phyloP scores from a whole-genome alignment of 805 yeast species.

The Monosporozyma yasuniensis region DNA sequence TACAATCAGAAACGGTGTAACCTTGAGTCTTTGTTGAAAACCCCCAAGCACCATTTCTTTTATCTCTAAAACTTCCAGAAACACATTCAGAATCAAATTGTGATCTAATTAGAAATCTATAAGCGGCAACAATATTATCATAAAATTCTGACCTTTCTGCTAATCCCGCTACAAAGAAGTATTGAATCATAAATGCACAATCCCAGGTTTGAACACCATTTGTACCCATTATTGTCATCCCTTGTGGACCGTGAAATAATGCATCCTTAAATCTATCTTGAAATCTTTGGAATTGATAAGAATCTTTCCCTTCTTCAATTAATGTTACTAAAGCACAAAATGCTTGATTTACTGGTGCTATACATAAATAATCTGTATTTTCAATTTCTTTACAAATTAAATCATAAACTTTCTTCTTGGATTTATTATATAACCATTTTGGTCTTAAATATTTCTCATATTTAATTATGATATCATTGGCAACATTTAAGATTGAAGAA shows the following conservation, averaged over 20 bases:
- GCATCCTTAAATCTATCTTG: slow-evolving; percentile 61
- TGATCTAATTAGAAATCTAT: slow-evolving; percentile 63
- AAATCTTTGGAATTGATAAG: slow-evolving; percentile 48
- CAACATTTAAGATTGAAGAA: slow-evolving; percentile 50
- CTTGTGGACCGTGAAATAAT: slow-evolving; percentile 78
- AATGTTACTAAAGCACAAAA: slow-evolving; percentile 68
- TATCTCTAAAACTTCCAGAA: slow-evolving; percentile 73
- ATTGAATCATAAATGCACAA: slow-evolving; percentile 82
- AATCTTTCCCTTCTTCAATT: slow-evolving; percentile 59
- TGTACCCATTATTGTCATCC: slow-evolving; percentile 91
- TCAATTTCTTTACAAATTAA: slow-evolving; percentile 61
- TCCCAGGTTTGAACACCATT: slow-evolving; percentile 99
- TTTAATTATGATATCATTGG: slow-evolving; percentile 48
- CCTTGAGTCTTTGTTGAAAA: slow-evolving; percentile 95
- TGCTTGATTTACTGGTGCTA: slow-evolving; percentile 91
- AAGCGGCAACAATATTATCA: slow-evolving; percentile 54
- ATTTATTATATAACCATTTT: slow-evolving; percentile 48
- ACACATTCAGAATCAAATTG: slow-evolving; percentile 79
- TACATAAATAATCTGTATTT: slow-evolving; percentile 74
- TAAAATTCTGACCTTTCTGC: slow-evolving; percentile 61
- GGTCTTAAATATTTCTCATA: slow-evolving; percentile 77
- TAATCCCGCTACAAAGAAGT: slow-evolving; percentile 68
- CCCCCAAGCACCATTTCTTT: slow-evolving; percentile 87
- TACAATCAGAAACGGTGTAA: slow-evolving; percentile 91
- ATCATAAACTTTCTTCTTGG: slow-evolving; percentile 48